A percentile compares a stretch with the other conserved stretches of the same genome.
Conservation (phyloP, 2,329 filamentous ascomycete species). For the Aspergillus aculeatinus region DNA sequence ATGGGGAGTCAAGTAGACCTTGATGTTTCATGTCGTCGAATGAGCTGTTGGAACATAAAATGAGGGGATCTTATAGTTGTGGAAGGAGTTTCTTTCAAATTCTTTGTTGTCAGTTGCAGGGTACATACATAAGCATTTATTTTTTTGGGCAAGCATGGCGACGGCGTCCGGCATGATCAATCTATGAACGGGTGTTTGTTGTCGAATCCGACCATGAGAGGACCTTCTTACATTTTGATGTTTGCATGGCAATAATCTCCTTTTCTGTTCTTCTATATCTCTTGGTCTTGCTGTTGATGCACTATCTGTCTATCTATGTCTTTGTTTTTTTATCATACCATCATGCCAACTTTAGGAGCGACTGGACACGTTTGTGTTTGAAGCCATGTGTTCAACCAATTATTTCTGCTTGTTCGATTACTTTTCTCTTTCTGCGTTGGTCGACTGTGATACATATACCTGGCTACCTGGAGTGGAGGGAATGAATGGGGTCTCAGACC, state of each 20-base stretch:
- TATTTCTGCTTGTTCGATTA: neutral
- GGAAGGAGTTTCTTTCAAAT: slow-evolving; percentile 12
- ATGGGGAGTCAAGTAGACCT: slow-evolving; percentile 24
- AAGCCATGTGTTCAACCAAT: neutral
- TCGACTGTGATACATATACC: neutral
- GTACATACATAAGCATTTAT: slow-evolving; percentile 25
- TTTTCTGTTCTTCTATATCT: slow-evolving; percentile 7
- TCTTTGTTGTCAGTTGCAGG: slow-evolving; percentile 15
- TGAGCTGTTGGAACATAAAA: slow-evolving; percentile 13
- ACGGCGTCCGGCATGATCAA: slow-evolving; percentile 27
- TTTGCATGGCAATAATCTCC: slow-evolving; percentile 21
- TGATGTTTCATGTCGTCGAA: neutral
- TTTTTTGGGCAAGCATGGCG: slow-evolving; percentile 30
- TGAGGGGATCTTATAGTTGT: slow-evolving; percentile 9
- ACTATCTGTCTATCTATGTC: neutral
- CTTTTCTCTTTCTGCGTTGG: neutral
- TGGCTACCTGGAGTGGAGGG: neutral
- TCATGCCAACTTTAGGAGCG: neutral
- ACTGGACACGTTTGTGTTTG: neutral
- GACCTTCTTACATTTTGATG: slow-evolving; percentile 18
- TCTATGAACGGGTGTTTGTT: slow-evolving; percentile 13
- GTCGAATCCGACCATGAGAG: slow-evolving; percentile 16
- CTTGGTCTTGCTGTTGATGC: slow-evolving; percentile 13
- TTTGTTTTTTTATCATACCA: slow-evolving; percentile 5
- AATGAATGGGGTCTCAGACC: neutral